Percentiles rank a stretch among this genome's conserved stretches.
Conservation (phyloP, 257 asterid species). For the Cinchona pubescens region DNA sequence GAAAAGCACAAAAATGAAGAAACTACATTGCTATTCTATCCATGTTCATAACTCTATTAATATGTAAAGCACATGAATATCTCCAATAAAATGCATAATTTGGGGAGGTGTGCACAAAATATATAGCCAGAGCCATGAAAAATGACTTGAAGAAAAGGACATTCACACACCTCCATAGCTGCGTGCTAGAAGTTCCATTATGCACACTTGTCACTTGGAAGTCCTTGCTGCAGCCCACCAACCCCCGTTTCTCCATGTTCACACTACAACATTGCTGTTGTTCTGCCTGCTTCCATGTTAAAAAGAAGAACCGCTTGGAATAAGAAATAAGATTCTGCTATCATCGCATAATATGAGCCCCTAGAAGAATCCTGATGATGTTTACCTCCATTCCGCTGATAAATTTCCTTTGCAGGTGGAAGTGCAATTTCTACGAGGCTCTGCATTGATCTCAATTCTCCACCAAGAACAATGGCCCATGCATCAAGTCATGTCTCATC, state of each 20-base stretch:
- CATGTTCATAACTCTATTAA: neutral
- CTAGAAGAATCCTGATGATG: neutral
- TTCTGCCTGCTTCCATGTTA: neutral
- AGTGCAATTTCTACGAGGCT: conserved; percentile 32
- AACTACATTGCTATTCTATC: neutral
- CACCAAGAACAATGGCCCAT: conserved; percentile 29
- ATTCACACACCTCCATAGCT: neutral
- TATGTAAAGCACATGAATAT: neutral
- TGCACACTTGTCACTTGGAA: neutral
- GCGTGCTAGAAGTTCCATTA: neutral
- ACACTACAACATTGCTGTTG: neutral
- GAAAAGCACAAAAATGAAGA: neutral
- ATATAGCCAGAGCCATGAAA: neutral
- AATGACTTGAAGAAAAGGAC: neutral
- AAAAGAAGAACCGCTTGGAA: neutral
- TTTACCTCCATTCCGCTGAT: neutral
- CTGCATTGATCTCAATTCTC: conserved; percentile 49
- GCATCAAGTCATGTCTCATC: conserved; percentile 30
- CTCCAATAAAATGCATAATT: neutral
- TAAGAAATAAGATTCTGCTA: neutral
- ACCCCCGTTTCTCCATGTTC: neutral
- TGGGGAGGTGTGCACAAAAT: neutral
- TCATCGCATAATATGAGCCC: too few species aligned
- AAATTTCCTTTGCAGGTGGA: conserved; percentile 45
- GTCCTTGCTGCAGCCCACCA: neutral